Evolutionary conservation across 352 stramenopile genomes (phyloP).

Genomic region (Phytophthora cryptogea): DNA sequence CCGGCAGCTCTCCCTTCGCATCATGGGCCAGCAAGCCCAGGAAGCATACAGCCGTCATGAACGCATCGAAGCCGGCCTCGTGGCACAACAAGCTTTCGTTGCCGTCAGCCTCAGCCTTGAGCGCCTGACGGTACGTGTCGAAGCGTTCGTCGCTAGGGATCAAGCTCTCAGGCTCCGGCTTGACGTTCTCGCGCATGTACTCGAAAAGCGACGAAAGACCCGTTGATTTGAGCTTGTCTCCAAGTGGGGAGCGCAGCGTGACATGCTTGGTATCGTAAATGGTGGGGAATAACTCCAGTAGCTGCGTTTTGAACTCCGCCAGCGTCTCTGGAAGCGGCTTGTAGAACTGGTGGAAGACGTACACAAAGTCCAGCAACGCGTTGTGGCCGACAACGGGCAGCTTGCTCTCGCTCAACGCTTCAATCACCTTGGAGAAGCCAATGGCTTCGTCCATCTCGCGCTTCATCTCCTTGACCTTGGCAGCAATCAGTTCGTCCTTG

Average conservation of each 20-base stretch:
- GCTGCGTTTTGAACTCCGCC: conserved; percentile 70
- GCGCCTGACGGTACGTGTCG: conserved; percentile 62
- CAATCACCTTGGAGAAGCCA: conserved; percentile 81
- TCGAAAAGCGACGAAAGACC: conserved; percentile 72
- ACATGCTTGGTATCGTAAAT: conserved; percentile 87
- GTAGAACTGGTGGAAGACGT: conserved; percentile 86
- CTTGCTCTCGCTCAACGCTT: conserved; percentile 71
- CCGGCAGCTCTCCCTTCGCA: conserved; percentile 47
- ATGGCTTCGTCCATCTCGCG: conserved; percentile 71
- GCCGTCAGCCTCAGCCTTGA: conserved; percentile 52
- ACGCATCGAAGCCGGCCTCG: conserved; percentile 86
- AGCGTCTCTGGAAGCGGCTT: conserved; percentile 71
- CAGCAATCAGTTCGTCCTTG: conserved; percentile 65
- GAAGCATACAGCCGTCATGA: conserved; percentile 86
- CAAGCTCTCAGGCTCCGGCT: conserved; percentile 53
- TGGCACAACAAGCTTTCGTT: conserved; percentile 70
- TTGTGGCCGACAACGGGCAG: conserved; percentile 85
- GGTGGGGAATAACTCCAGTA: conserved; percentile 69
- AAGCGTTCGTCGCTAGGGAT: conserved; percentile 61
- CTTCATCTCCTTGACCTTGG: conserved; percentile 52
- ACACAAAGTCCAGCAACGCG: conserved; percentile 83
- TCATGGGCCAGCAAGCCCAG: conserved; percentile 68
- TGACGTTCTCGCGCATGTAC: conserved; percentile 75
- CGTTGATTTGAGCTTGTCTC: conserved; percentile 63
- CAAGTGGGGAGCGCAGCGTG: conserved; percentile 54